These are phyloP conservation scores for Penicilliopsis zonata DNA, from an alignment of 495 filamentous ascomycete genomes.

Conservation along the genomic window DNA sequence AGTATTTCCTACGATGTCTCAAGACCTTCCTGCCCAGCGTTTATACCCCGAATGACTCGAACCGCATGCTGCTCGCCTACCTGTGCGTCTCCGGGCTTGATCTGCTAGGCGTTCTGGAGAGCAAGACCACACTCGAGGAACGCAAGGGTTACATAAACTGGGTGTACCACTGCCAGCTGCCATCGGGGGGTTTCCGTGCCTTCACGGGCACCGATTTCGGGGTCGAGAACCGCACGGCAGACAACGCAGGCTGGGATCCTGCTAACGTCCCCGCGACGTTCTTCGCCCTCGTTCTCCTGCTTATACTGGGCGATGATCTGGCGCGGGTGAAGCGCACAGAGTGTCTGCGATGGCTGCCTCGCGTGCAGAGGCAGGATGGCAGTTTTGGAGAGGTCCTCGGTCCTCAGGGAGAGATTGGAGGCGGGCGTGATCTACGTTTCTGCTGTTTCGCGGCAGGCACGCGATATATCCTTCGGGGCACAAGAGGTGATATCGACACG, in stretches of 20 bases:
- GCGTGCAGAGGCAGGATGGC: slow-evolving; percentile 70
- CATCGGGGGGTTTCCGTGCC: slow-evolving; percentile 67
- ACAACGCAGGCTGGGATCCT: slow-evolving; percentile 56
- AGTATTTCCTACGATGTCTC: slow-evolving; percentile 86
- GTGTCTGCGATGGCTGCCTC: slow-evolving; percentile 61
- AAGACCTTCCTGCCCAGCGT: slow-evolving; percentile 66
- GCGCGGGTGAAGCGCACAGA: slow-evolving; percentile 52
- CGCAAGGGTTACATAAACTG: slow-evolving; percentile 50
- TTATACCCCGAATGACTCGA: slow-evolving; percentile 80
- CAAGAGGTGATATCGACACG: slow-evolving; percentile 35
- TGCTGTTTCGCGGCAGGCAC: slow-evolving; percentile 73
- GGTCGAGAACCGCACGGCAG: slow-evolving; percentile 22
- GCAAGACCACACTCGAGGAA: slow-evolving; percentile 43
- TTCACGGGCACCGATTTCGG: slow-evolving; percentile 56
- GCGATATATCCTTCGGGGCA: slow-evolving; percentile 68
- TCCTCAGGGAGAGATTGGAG: slow-evolving; percentile 48
- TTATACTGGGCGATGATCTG: slow-evolving; percentile 64
- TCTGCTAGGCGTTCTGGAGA: slow-evolving; percentile 51
- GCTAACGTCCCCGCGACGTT: slow-evolving; percentile 77
- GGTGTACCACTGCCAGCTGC: slow-evolving; percentile 66
- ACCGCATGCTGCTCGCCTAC: slow-evolving; percentile 78
- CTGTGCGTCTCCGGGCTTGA: slow-evolving; percentile 81
- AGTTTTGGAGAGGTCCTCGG: slow-evolving; percentile 80
- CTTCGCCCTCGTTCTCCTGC: slow-evolving; percentile 68
- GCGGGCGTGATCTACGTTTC: slow-evolving; percentile 74